Percentiles rank a stretch among this genome's conserved stretches.
These are phyloP conservation scores for Fusarium tuaranense DNA, from an alignment of 2,329 filamentous ascomycete species.

Conservation along the genomic window DNA sequence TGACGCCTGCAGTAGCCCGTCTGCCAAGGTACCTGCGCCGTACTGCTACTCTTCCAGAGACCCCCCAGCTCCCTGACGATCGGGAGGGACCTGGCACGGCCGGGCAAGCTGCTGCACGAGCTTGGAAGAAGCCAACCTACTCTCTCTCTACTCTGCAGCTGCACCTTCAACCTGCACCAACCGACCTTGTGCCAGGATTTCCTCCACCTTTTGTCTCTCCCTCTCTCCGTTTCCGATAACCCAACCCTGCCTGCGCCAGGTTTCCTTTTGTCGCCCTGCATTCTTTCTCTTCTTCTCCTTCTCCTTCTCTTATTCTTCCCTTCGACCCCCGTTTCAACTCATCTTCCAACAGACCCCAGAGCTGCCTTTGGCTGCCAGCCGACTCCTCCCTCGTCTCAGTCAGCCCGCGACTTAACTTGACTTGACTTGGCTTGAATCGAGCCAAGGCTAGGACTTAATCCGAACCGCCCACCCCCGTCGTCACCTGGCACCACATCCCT, in stretches of 20 bases:
- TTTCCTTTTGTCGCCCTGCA: constrained; percentile 26
- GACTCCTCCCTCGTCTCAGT: constrained; percentile 11
- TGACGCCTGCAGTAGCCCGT: neutral
- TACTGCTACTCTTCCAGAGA: constrained; percentile 12
- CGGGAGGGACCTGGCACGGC: constrained; percentile 12
- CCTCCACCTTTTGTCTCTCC: constrained; percentile 29
- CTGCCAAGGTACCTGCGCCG: constrained; percentile 1
- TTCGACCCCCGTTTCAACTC: constrained; percentile 21
- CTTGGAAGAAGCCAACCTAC: constrained; percentile 32
- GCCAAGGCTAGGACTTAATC: constrained; percentile 17
- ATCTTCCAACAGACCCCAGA: constrained; percentile 10
- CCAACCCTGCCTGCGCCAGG: constrained; percentile 24
- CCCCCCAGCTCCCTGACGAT: constrained; percentile 23
- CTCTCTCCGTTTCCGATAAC: constrained; percentile 15
- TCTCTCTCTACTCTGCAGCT: constrained; percentile 1
- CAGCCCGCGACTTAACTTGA: constrained; percentile 7
- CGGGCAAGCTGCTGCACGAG: constrained; percentile 7
- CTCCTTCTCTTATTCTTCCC: constrained; percentile 34
- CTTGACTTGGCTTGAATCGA: constrained; percentile 11
- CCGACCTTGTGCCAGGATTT: constrained; percentile 35
- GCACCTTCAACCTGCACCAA: constrained; percentile 23
- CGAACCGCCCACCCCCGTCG: constrained; percentile 20
- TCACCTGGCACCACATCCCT: constrained; percentile 22
- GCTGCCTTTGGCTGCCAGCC: constrained; percentile 23
- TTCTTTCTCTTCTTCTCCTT: constrained; percentile 30